Evolutionary conservation across 805 yeast species (phyloP).

Genomic region (Candida glaebosa): DNA sequence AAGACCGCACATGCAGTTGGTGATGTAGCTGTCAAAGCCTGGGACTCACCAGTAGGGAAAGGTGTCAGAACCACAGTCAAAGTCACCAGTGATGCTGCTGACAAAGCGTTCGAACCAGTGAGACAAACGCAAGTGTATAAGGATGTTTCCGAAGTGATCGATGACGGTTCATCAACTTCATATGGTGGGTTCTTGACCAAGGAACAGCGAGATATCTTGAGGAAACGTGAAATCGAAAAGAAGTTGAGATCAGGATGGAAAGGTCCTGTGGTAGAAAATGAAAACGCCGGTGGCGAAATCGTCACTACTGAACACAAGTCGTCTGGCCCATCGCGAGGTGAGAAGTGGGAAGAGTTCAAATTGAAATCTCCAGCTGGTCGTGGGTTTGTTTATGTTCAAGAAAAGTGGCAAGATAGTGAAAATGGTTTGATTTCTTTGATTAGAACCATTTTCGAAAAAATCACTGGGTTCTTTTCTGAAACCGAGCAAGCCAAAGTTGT

Average conservation of each 20-base stretch:
- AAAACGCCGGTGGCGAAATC: conserved; percentile 77
- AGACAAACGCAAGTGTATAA: conserved; percentile 86
- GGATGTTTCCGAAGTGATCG: conserved; percentile 82
- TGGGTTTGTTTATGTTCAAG: conserved; percentile 54
- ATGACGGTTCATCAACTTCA: conserved; percentile 82
- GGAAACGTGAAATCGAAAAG: conserved; percentile 48
- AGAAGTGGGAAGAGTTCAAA: conserved; percentile 63
- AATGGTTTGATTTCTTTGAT: conserved; percentile 81
- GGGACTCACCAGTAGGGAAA: conserved; percentile 94
- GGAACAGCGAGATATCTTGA: conserved; percentile 72
- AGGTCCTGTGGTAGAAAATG: conserved; percentile 70
- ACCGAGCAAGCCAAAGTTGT: conserved; percentile 95
- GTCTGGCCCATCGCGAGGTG: conserved; percentile 62
- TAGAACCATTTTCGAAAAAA: conserved; percentile 74
- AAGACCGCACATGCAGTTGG: conserved; percentile 96
- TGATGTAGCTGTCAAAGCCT: conserved; percentile 81
- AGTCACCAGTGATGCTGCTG: conserved; percentile 79
- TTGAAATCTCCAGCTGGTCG: conserved; percentile 70
- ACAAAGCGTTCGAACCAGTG: conserved; percentile 88
- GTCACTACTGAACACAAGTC: conserved; percentile 80
- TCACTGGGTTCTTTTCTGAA: conserved; percentile 89
- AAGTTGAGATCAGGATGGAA: conserved; percentile 60
- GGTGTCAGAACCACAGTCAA: conserved; percentile 84
- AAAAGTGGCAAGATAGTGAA: conserved; percentile 88
- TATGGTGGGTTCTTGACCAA: conserved; percentile 92